These are phyloP conservation scores for Panus rudis DNA, from an alignment of 768 basidiomycete species.

Conservation along the genomic window DNA sequence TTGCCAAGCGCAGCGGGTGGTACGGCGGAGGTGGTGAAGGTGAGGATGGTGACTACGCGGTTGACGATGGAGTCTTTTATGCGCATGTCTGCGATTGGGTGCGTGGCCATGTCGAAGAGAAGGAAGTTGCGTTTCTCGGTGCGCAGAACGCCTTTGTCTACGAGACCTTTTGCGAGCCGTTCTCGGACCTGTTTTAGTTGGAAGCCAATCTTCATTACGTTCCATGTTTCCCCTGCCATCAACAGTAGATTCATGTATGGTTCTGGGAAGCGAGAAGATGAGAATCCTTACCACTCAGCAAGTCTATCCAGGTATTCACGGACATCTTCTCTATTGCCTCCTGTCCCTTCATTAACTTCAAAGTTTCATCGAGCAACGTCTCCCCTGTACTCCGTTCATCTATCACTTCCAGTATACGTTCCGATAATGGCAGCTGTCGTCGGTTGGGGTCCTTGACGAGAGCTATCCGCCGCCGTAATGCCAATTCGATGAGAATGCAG, in stretches of 20 bases:
- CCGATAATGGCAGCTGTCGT: conserved; percentile 64
- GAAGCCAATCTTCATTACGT: conserved; percentile 99
- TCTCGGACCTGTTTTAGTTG: conserved; percentile 98
- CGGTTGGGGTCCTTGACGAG: conserved; percentile 81
- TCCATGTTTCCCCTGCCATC: conserved; percentile 91
- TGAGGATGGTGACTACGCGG: conserved; percentile 72
- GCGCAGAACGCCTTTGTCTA: conserved; percentile 97
- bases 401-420: conserved; percentile 84
- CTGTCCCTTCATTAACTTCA: conserved; percentile 90
- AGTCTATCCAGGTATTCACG: conserved; percentile 90
- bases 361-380: conserved; percentile 90
- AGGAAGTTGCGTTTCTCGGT: conserved; percentile 99
- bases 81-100: conserved; percentile 90
- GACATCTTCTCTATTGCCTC: conserved; percentile 62
- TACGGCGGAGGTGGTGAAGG: conserved; percentile 74
- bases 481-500: conserved; percentile 95
- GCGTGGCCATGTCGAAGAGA: conserved; percentile 99
- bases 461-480: conserved; percentile 89
- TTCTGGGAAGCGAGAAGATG: neutral
- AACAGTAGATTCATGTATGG: neutral
- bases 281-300: conserved; percentile 81
- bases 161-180: conserved; percentile 92
- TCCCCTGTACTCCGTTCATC: conserved; percentile 93
- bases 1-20: conserved; percentile 69
- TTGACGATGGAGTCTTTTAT: conserved; percentile 81